Conservation (phyloP, 163 green algal species). For the Chlorella variabilis region DNA sequence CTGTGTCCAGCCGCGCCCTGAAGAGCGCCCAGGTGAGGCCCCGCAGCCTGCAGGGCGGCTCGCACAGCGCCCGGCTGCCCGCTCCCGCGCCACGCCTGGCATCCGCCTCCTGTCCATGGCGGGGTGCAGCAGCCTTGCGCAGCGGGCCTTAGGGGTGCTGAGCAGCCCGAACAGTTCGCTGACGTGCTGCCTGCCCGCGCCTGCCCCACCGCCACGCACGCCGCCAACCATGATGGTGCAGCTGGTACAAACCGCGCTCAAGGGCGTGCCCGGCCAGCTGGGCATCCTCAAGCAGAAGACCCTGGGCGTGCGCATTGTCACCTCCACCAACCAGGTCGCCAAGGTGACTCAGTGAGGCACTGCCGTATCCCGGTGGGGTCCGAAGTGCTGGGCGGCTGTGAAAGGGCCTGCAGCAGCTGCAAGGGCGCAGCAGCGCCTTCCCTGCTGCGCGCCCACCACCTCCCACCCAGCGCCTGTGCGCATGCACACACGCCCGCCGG, state of each 20-base stretch:
- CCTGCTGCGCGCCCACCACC: too few species aligned
- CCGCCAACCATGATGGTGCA: too few species aligned
- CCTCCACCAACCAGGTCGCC: neutral
- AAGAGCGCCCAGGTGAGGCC: neutral
- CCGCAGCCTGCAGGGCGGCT: neutral
- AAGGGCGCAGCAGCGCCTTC: too few species aligned
- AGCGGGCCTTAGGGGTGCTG: too few species aligned
- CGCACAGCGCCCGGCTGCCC: neutral
- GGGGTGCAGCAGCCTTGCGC: too few species aligned
- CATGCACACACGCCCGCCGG: too few species aligned
- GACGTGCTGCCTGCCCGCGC: neutral
- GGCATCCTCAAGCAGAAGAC: neutral
- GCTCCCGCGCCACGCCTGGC: neutral
- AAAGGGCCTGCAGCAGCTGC: too few species aligned
- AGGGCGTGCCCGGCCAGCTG: neutral
- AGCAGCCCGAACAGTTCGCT: too few species aligned
- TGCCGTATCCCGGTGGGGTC: too few species aligned
- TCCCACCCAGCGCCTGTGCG: neutral
- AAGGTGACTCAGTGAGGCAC: too few species aligned
- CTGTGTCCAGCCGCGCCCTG: neutral
- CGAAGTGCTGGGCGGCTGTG: too few species aligned
- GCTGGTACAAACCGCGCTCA: constrained; percentile 4
- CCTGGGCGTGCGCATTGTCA: neutral
- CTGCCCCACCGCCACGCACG: neutral
- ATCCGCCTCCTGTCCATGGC: too few species aligned